These are phyloP conservation scores for Ogataea kodamae DNA, from an alignment of 805 yeast species.

Conservation along the genomic window DNA sequence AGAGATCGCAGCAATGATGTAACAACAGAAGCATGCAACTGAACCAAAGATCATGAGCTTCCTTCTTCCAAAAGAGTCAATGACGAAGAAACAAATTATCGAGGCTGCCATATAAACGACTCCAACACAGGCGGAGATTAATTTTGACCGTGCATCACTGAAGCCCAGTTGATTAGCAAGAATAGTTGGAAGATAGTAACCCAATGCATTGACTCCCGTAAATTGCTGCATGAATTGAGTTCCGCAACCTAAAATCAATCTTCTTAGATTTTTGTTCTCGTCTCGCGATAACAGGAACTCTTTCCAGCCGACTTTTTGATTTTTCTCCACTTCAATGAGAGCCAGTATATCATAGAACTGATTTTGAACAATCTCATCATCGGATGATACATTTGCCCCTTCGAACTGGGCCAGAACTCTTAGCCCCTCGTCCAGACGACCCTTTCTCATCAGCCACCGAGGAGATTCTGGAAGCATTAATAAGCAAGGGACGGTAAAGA, in stretches of 20 bases:
- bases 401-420: conserved; percentile 40
- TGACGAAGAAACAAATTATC: conserved; percentile 52
- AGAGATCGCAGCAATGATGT: conserved; percentile 38
- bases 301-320: conserved; percentile 37
- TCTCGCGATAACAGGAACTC: conserved; percentile 35
- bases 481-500: conserved; percentile 16
- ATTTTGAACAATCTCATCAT: conserved; percentile 24
- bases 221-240: conserved; percentile 63
- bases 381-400: conserved; percentile 20
- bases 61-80: conserved; percentile 68
- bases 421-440: conserved; percentile 41
- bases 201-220: conserved; percentile 66
- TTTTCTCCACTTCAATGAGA: conserved; percentile 34
- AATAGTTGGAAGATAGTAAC: conserved; percentile 57
- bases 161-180: conserved; percentile 48
- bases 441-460: conserved; percentile 39
- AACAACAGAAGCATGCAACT: conserved; percentile 43
- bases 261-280: conserved; percentile 54
- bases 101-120: conserved; percentile 56
- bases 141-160: conserved; percentile 47
- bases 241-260: conserved; percentile 27
- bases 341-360: conserved; percentile 12
- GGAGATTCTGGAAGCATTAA: conserved; percentile 40
- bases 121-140: conserved; percentile 61
- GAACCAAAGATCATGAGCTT: conserved; percentile 42